Evolutionary conservation across 768 basidiomycete genomes (phyloP), one percentile per base, ranked within the genome.

Genomic region (Mycena capillaripes): DNA sequence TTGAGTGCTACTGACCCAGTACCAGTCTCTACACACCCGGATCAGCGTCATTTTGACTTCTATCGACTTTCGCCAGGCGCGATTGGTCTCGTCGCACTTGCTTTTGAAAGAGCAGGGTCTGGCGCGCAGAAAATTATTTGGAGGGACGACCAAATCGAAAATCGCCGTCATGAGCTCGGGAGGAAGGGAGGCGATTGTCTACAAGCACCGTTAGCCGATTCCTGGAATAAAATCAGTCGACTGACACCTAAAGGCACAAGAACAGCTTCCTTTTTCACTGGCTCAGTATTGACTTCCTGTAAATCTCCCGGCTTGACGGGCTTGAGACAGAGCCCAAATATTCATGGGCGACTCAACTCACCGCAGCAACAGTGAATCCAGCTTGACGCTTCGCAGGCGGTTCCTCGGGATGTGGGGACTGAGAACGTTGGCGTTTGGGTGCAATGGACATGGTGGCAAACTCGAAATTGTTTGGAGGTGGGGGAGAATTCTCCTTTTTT

Each of bases 21-120:
- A 50, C 66, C 66, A 68, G 2, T 10, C 5, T 53, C 19, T 68
- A 27, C 66, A 68, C 10, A 68, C 66, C 34, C 16, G 14, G 6
- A 52, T 23, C 19, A 60, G 29, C 2, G 44, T 16, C 25, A 3
- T 27, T 52, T 53, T 68, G 21, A 11, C 3, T 10, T 46, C 40
- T 40, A 63, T 57, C 10, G 60, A 44, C 42, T 61, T 16, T 3
- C 59, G 59, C 59, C 59, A 61, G 17, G 59, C 40, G 19, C 6
- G 7, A 42, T 42, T 30, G 12, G 36, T 8, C 8, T 34, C 30
- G 56, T 21, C 19, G n/a, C n/a, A 19, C n/a, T n/a, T 14, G 50
- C 5, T 4, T 23, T 17, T n/a, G 19, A 56, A 4, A 56, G 10
- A 2, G 21, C 34, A 9, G 9, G 46, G 46, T 25, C 10, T 38